Evolutionary conservation across 176 grass and related monocot genomes (phyloP), one percentile per base, ranked within the genome.

Genomic region (Saccharum spontaneum): DNA sequence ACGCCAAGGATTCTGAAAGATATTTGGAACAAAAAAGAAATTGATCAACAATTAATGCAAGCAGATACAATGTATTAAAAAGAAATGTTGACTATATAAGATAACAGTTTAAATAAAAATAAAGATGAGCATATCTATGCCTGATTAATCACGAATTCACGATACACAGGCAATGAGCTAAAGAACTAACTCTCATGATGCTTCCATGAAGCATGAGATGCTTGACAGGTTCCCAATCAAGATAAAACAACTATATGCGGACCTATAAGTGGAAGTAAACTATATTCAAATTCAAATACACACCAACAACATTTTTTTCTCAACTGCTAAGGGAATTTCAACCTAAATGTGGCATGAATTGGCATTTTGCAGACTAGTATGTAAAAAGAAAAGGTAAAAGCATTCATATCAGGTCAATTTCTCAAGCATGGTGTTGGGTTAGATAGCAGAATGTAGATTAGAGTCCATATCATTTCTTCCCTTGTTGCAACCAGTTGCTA

Each of bases 1-100:
- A 92, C 50, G 15, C 87, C 67, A 30, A 98, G 87, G 82, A 98
- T 86, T 83, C 95, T 98, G 83, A 55, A 82, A 64, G 36, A 36
- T 67, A 78, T 70, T 81, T 52, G 57, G 10, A 69, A 77, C 17
- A 77, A 83, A 78, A 67, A 74, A 50, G 8, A 8, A 72, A 77
- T 3, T 20, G 10, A 23, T 79, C 37, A 90, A 67, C 79, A 82
- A 28, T 16, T 44, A 54, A 73, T 71, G 12, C 26, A 86, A 65
- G 50, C 8, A 73, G 13, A 37, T 10, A 34, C 4, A 41, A 23
- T 18, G 18, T 38, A 59, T 48, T 46, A 20, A 83, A 77, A 26
- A 82, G 14, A 46, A 69, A 65, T 28, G n/a, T 6, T 11, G n/a
- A 28, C 44, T 77, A 66, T 54, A 77, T 26, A 37, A 50, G 44